Percentiles rank a stretch among this genome's conserved stretches.
Conservation (phyloP, 345 rosid genomes). For the Raphanus sativus region DNA sequence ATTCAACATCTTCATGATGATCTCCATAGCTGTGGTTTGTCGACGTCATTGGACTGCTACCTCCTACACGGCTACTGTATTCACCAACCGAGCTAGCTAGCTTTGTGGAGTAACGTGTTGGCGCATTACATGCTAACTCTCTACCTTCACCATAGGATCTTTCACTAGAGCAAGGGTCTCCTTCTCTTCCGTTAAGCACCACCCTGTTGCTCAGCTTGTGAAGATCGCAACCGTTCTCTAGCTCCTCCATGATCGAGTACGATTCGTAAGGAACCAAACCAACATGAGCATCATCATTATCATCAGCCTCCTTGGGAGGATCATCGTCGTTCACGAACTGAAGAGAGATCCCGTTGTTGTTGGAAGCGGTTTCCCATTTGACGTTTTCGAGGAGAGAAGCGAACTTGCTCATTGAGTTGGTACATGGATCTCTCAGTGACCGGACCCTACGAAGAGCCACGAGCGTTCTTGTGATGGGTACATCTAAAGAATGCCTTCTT, state of each 20-base stretch:
- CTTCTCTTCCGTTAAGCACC: slow-evolving; percentile 19
- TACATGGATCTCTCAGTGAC: slow-evolving; percentile 93
- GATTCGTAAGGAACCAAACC: slow-evolving; percentile 40
- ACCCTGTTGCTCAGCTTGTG: slow-evolving; percentile 27
- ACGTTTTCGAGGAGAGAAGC: slow-evolving; percentile 77
- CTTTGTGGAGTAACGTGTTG: background rate
- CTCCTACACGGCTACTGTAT: slow-evolving; percentile 47
- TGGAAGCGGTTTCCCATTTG: slow-evolving; percentile 85
- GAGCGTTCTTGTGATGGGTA: slow-evolving; percentile 90
- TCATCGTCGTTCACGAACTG: slow-evolving; percentile 43
- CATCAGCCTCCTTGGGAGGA: slow-evolving; percentile 35
- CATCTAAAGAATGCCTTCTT: slow-evolving; percentile 83
- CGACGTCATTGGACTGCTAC: slow-evolving; percentile 49
- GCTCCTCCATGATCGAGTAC: slow-evolving; percentile 36
- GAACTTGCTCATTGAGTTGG: slow-evolving; percentile 91
- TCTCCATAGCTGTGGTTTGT: slow-evolving; percentile 48
- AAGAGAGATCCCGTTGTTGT: slow-evolving; percentile 69
- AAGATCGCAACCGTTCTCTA: slow-evolving; percentile 40
- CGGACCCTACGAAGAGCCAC: slow-evolving; percentile 83
- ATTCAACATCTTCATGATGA: slow-evolving; percentile 48
- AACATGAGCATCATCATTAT: slow-evolving; percentile 10
- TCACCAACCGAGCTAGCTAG: slow-evolving; percentile 50
- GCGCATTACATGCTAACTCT: background rate
- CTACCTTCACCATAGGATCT: slow-evolving; percentile 21
- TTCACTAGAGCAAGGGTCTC: slow-evolving; percentile 35